phyloP scores from a whole-genome alignment of 805 yeast genomes.

The Kuraishia molischiana region DNA sequence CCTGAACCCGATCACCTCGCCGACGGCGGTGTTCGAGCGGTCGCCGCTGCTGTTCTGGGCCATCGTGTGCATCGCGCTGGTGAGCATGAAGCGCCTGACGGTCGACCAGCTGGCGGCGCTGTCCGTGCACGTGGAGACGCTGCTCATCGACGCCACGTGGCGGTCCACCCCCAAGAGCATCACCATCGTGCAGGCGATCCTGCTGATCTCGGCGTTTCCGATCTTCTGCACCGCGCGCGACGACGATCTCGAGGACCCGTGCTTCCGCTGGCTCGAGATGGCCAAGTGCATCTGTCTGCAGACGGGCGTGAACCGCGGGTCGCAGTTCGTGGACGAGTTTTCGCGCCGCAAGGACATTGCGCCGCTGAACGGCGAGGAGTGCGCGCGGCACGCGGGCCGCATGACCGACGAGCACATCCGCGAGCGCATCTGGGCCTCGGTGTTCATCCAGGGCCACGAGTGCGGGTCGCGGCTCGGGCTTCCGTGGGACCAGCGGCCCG shows the following conservation, averaged over 20 bases:
- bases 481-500: constrained; percentile 11
- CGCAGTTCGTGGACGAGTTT: constrained; percentile 9
- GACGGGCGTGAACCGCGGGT: constrained; percentile 10
- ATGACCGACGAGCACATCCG: constrained; percentile 8
- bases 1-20: constrained; percentile 12
- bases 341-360: constrained; percentile 9
- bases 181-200: constrained; percentile 14
- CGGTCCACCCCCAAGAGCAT: constrained; percentile 8
- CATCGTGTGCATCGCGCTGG: constrained; percentile 5
- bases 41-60: constrained; percentile 23
- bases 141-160: constrained; percentile 7
- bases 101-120: background rate
- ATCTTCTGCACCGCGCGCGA: constrained; percentile 1
- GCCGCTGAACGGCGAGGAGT: background rate
- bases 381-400: background rate
- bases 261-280: constrained; percentile 14
- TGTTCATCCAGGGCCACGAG: constrained; percentile 16
- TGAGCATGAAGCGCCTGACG: background rate
- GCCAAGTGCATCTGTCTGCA: constrained; percentile 13
- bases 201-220: constrained; percentile 18
- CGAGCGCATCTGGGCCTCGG: constrained; percentile 16
- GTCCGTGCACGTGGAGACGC: constrained; percentile 6
- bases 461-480: constrained; percentile 16
- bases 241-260: constrained; percentile 8
- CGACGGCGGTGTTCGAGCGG: constrained; percentile 9